A percentile compares a stretch with the other conserved stretches of the same genome.
These are phyloP conservation scores for Phlebiopsis gigantea DNA, from an alignment of 768 basidiomycete genomes.

Conservation along the genomic window DNA sequence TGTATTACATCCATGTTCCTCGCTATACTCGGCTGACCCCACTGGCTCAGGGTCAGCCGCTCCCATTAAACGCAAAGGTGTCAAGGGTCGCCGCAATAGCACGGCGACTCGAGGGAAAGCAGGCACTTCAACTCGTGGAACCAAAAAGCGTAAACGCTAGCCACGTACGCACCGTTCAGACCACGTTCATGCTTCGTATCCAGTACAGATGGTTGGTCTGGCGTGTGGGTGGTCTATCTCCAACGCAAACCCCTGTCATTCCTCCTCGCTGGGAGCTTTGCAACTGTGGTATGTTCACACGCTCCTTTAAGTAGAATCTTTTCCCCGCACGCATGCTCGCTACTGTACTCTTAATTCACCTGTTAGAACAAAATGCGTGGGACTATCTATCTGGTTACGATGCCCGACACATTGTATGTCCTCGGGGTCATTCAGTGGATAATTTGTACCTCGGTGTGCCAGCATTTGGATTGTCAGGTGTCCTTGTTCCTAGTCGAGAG, in stretches of 20 bases:
- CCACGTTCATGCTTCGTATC: not conserved
- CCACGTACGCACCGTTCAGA: not conserved
- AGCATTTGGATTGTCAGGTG: not conserved
- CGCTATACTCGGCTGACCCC: not conserved
- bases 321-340: not conserved
- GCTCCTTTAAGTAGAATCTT: not conserved
- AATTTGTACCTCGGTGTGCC: not conserved
- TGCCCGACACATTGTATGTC: not conserved
- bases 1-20: slow-evolving; percentile 14
- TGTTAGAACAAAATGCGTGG: not conserved
- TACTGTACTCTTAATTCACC: not conserved
- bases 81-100: slow-evolving; percentile 28
- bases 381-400: not conserved
- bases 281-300: not conserved
- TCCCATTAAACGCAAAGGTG: slow-evolving; percentile 16
- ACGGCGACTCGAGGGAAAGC: slow-evolving; percentile 22
- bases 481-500: not conserved
- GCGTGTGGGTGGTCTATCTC: not conserved
- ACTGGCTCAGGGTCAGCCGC: slow-evolving; percentile 10
- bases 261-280: not conserved
- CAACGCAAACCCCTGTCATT: not conserved
- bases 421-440: not conserved
- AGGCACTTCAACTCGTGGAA: slow-evolving; percentile 29
- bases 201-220: not conserved
- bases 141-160: slow-evolving; percentile 46